Evolutionary conservation across 306 rosid species (phyloP).

Genomic region (Lathyrus sativus): DNA sequence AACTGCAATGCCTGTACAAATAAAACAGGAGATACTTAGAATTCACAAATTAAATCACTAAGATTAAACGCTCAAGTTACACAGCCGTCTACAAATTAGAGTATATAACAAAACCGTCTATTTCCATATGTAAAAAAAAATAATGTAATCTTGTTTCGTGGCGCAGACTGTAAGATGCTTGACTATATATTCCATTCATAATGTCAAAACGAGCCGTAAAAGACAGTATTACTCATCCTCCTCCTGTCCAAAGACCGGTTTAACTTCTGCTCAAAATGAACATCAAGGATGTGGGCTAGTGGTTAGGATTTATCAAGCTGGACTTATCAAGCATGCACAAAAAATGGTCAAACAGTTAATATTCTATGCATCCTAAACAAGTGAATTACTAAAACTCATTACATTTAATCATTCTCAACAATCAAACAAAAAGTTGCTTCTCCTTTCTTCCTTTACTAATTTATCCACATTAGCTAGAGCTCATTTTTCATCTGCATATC

Average conservation of each 20-base stretch:
- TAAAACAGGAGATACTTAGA: slow-evolving; percentile 22
- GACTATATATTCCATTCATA: not conserved
- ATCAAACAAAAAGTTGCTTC: not conserved
- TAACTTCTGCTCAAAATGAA: not conserved
- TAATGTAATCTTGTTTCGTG: not conserved
- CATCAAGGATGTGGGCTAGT: not conserved
- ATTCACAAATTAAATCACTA: slow-evolving; percentile 1
- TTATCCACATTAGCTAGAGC: not conserved
- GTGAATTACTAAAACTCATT: slow-evolving; percentile 2
- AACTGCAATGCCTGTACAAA: slow-evolving; percentile 83
- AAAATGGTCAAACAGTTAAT: not conserved
- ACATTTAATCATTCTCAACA: not conserved
- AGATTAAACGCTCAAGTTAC: slow-evolving; percentile 5
- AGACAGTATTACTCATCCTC: slow-evolving; percentile 1
- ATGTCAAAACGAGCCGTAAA: not conserved
- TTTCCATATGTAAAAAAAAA: not conserved
- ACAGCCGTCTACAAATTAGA: not conserved
- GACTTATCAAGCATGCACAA: not conserved
- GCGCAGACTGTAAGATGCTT: not conserved
- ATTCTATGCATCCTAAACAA: not conserved
- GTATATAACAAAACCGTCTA: not conserved
- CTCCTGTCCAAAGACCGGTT: not conserved
- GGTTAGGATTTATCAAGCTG: not conserved
- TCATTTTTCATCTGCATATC: not conserved
- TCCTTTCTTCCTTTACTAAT: not conserved